Evolutionary conservation across 768 basidiomycete genomes (phyloP), one percentile per base, ranked within the genome.

Genomic region (Tylopilus cervinicoccineus): DNA sequence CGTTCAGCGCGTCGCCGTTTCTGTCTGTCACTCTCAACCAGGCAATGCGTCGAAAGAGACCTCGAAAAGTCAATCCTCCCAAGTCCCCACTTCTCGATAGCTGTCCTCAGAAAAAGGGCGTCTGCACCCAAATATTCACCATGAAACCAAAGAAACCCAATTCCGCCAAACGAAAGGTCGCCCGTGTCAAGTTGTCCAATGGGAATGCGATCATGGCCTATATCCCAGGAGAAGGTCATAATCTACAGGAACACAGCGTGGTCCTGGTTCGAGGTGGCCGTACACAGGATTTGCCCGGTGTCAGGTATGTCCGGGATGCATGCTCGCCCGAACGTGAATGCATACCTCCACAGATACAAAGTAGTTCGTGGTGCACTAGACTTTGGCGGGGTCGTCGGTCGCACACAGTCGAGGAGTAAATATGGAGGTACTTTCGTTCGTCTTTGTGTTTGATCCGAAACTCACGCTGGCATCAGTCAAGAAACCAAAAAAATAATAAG

Each of bases 211-310:
- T 93, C 53, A 88, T 88, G 75, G 93, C 93, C 14, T 98, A 97
- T 67, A 92, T 98, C 49, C 89, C 87, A 38, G 96, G 96, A 58
- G 96, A 98, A 64, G 96, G 96, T 1, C 95, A 98, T 66, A 97
- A 96, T 63, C 68, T 98, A 60, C 96, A 98, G 71, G 96, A 98
- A 66, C 96, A 99, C 62, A 88, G 86, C 68, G 95, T 98, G 5
- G 93, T 98, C 2, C 68, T 97, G 37, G 81, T 98, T n/a, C 74
- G 94, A 59, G 96, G 96, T 5, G 96, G 96, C 13, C 81, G 93
- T 71, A 86, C 93, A 2, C 94, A 97, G 74, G 96, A 99, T 84
- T 76, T 98, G 66, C 95, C 95, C 31, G 94, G 96, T 79, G 90
- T 97, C 24, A 83, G 89, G 96, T 96, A 57, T 43, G 81, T 68